Percentiles rank a stretch among this genome's conserved stretches.
phyloP scores from a whole-genome alignment of 2,329 filamentous ascomycete genomes.

The Sporothrix protearum region DNA sequence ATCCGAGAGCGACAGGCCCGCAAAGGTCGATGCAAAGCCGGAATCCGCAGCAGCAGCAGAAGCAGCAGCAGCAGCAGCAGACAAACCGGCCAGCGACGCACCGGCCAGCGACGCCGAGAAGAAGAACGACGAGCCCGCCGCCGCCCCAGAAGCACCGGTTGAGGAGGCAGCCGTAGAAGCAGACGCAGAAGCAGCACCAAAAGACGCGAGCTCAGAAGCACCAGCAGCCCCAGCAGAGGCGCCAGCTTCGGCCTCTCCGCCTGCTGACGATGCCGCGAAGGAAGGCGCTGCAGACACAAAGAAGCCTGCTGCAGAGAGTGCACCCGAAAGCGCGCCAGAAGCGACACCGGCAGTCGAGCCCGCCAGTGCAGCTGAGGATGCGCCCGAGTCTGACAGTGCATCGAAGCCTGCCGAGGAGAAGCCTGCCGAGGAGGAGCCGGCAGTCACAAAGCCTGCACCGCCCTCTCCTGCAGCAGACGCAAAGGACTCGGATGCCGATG shows the following conservation, averaged over 20 bases:
- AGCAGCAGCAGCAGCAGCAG: neutral
- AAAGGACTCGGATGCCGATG: constrained; percentile 27
- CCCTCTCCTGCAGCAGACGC: neutral
- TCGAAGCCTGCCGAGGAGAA: neutral
- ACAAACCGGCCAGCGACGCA: neutral
- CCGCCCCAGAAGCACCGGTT: neutral
- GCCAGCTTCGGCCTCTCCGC: constrained; percentile 8
- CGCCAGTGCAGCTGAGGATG: neutral
- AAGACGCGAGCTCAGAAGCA: neutral
- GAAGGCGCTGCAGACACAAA: neutral
- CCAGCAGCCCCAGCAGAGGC: constrained; percentile 9
- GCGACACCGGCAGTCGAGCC: neutral
- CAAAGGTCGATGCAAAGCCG: neutral
- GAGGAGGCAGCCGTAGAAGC: constrained; percentile 16
- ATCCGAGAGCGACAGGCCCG: neutral
- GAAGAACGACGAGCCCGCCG: constrained; percentile 13
- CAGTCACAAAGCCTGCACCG: neutral
- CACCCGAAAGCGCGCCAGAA: neutral
- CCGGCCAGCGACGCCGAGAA: neutral
- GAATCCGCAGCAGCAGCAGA: neutral
- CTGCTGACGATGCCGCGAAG: neutral
- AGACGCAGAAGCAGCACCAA: neutral
- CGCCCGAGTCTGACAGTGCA: neutral
- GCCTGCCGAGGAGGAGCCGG: too few relatives aligned
- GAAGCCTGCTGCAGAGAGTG: neutral